phyloP scores from a whole-genome alignment of 257 asterid genomes.

The Nicotiana tabacum region DNA sequence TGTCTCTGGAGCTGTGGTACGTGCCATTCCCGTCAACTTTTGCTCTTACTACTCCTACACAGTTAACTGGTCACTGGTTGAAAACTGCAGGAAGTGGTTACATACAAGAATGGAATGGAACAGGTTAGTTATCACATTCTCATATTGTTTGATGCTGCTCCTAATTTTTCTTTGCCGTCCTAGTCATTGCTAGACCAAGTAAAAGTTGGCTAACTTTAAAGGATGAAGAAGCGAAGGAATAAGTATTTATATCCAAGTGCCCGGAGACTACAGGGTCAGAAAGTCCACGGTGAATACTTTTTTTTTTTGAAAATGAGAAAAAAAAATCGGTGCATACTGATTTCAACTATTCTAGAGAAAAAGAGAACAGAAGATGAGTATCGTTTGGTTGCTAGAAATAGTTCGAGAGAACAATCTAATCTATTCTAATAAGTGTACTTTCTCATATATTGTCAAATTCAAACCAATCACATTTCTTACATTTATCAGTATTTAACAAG shows the following conservation, averaged over 20 bases:
- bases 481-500: neutral
- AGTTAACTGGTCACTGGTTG: slow-evolving; percentile 24
- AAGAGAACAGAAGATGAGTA: too few relatives aligned
- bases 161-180: neutral
- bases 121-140: slow-evolving; percentile 46
- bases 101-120: slow-evolving; percentile 55
- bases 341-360: neutral
- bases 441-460: neutral
- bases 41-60: neutral
- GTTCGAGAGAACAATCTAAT: too few relatives aligned
- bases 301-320: too few relatives aligned
- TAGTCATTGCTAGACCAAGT: neutral
- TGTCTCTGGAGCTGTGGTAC: slow-evolving; percentile 92
- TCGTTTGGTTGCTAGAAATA: too few relatives aligned
- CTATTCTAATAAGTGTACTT: neutral
- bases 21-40: slow-evolving; percentile 4
- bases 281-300: neutral
- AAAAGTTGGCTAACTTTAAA: neutral
- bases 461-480: neutral
- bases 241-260: neutral
- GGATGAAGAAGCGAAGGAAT: neutral
- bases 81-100: slow-evolving; percentile 69
- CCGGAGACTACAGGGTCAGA: neutral
- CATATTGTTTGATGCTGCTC: neutral
- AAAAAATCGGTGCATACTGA: neutral